A percentile compares a stretch with the other conserved stretches of the same genome.
phyloP scores from a whole-genome alignment of 1,284 basidiomycete genomes.

The Ustilago xerochloae region DNA sequence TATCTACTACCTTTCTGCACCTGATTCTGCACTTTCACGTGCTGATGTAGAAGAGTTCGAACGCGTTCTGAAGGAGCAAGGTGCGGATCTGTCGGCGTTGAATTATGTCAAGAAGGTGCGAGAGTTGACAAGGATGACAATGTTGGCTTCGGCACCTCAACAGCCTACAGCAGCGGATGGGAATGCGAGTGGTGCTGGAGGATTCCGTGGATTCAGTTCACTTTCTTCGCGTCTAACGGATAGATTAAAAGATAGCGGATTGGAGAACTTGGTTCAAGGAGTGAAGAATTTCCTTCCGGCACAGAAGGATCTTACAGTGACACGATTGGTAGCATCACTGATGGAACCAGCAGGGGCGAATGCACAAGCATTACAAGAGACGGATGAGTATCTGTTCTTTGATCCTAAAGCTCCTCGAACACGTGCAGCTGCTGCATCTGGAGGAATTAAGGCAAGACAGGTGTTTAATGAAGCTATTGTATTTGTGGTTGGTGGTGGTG shows the following conservation, averaged over 20 bases:
- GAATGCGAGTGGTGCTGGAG: conserved; percentile 73
- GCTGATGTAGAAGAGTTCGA: conserved; percentile 90
- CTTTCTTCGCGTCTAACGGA: conserved; percentile 77
- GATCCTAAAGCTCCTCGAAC: conserved; percentile 75
- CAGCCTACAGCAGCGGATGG: conserved; percentile 46
- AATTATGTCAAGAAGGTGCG: conserved; percentile 91
- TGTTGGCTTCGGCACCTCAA: conserved; percentile 82
- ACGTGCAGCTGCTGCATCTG: conserved; percentile 27
- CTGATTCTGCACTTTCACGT: conserved; percentile 81
- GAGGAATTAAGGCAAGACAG: conserved; percentile 63
- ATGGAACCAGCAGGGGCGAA: conserved; percentile 95
- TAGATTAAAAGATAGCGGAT: conserved; percentile 88
- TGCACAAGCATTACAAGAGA: conserved; percentile 76
- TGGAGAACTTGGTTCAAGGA: conserved; percentile 93
- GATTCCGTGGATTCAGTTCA: conserved; percentile 91
- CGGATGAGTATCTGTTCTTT: conserved; percentile 93
- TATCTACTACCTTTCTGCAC: conserved; percentile 89
- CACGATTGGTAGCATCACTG: conserved; percentile 90
- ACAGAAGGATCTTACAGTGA: conserved; percentile 91
- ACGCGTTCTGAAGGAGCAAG: conserved; percentile 53
- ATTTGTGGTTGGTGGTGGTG: conserved; percentile 95
- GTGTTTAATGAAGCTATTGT: conserved; percentile 88
- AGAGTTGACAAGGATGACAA: conserved; percentile 96
- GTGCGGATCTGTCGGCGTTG: conserved; percentile 85
- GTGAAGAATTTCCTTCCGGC: conserved; percentile 98